These are phyloP conservation scores for Rehmannia glutinosa DNA, from an alignment of 257 asterid genomes.

Conservation along the genomic window DNA sequence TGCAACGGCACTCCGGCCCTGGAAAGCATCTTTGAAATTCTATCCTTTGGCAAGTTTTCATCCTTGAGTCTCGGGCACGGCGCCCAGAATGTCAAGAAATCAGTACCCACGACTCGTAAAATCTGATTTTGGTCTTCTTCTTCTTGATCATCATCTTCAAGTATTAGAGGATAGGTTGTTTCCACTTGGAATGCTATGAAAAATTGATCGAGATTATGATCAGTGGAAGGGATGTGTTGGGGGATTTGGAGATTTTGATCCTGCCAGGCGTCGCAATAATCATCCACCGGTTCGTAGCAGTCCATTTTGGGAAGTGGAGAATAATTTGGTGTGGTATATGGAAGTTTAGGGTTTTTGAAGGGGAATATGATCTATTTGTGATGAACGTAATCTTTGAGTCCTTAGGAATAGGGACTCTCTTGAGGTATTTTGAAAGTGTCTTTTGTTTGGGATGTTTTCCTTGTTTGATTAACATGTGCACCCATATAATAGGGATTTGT, in stretches of 20 bases:
- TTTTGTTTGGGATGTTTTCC: too few species aligned
- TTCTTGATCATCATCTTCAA: not conserved
- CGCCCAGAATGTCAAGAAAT: constrained; percentile 17
- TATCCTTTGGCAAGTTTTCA: constrained; percentile 1
- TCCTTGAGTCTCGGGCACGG: constrained; percentile 6
- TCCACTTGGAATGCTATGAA: constrained; percentile 16
- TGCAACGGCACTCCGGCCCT: constrained; percentile 16
- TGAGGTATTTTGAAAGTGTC: too few species aligned
- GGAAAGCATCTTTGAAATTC: constrained; percentile 18
- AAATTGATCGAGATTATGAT: not conserved
- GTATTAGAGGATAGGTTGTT: not conserved
- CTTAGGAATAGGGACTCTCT: too few species aligned
- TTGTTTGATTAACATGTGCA: too few species aligned
- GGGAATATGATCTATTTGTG: too few species aligned
- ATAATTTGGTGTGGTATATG: too few species aligned
- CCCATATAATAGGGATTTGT: too few species aligned
- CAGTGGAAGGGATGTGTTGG: not conserved
- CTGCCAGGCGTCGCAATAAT: not conserved
- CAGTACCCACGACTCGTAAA: not conserved
- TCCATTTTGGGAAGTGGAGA: not conserved
- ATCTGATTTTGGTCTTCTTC: not conserved
- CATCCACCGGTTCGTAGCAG: constrained; percentile 1
- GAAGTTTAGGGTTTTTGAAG: too few species aligned
- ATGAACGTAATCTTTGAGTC: too few species aligned
- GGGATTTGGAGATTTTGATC: not conserved